A percentile compares a stretch with the other conserved stretches of the same genome.
Conservation (phyloP, 2,329 filamentous ascomycete species). For the Aspergillus sclerotialis region DNA sequence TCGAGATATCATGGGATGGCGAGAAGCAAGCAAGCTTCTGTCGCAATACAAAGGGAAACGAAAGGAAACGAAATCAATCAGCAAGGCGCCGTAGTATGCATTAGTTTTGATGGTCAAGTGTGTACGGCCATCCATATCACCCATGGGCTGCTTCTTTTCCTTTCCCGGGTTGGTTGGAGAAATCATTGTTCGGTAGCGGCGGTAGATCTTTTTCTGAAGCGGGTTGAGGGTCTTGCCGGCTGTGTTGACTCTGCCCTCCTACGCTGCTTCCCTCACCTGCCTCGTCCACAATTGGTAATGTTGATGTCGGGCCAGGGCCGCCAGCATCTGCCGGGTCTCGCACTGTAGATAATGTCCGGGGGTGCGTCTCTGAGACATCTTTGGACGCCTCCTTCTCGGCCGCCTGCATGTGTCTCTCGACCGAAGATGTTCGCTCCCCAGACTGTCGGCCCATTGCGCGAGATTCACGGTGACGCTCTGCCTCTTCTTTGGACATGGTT, state of each 20-base stretch:
- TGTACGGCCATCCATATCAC: no score
- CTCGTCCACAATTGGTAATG: constrained; percentile 82
- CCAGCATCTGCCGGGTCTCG: constrained; percentile 52
- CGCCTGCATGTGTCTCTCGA: constrained; percentile 49
- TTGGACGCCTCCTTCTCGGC: constrained; percentile 59
- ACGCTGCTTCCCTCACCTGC: constrained; percentile 69
- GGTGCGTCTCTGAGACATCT: constrained; percentile 54
- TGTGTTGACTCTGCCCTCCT: constrained; percentile 52
- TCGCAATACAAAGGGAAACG: constrained; percentile 11
- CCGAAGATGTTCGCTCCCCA: constrained; percentile 32
- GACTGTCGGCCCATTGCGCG: constrained; percentile 20
- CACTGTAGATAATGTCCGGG: constrained; percentile 53
- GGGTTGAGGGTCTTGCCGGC: constrained; percentile 25
- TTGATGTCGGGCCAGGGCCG: constrained; percentile 46
- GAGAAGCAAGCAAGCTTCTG: no score
- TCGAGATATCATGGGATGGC: no score
- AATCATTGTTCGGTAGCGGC: constrained; percentile 15
- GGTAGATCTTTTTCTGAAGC: constrained; percentile 25
- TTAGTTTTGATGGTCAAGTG: not conserved
- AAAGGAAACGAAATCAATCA: constrained; percentile 12
- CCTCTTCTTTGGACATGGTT: constrained; percentile 85
- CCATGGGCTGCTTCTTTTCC: constrained; percentile 15
- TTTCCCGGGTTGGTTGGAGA: constrained; percentile 13
- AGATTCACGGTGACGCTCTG: constrained; percentile 44
- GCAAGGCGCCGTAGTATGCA: constrained; percentile 1